phyloP scores from a whole-genome alignment of 1,284 basidiomycete species.

The Ustilago tritici region DNA sequence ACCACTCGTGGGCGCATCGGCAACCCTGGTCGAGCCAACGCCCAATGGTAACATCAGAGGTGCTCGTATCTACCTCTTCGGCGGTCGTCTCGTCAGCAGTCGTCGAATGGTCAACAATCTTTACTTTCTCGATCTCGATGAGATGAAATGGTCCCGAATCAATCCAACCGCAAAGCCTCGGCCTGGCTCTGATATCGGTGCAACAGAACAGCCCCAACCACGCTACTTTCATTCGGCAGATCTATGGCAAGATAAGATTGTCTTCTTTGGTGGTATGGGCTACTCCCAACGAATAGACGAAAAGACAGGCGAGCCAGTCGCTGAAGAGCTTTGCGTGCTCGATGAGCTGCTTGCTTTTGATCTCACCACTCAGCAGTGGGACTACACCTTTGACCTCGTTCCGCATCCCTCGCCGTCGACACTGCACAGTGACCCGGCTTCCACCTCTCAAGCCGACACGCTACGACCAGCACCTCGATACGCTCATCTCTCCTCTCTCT shows the following conservation, averaged over 20 bases:
- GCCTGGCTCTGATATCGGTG: conserved; percentile 1
- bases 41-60: conserved; percentile 12
- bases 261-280: conserved; percentile 67
- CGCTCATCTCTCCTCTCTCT: conserved; percentile 61
- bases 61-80: conserved; percentile 59
- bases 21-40: conserved; percentile 54
- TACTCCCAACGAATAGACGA: conserved; percentile 34
- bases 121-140: conserved; percentile 57
- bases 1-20: conserved; percentile 63
- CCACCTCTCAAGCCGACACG: conserved; percentile 16
- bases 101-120: conserved; percentile 62
- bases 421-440: conserved; percentile 11
- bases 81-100: conserved; percentile 63
- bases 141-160: conserved; percentile 53
- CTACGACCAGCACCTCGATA: conserved; percentile 55
- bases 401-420: conserved; percentile 8
- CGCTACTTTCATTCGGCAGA: conserved; percentile 67
- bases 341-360: conserved; percentile 63
- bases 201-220: conserved; percentile 46
- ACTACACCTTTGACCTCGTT: conserved; percentile 41
- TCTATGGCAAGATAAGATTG: conserved; percentile 60
- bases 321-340: conserved; percentile 59
- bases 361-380: conserved; percentile 57
- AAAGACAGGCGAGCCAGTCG: not conserved
- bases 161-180: conserved; percentile 17